phyloP scores from a whole-genome alignment of 2,329 filamentous ascomycete genomes.

The Macroventuria anomochaeta region DNA sequence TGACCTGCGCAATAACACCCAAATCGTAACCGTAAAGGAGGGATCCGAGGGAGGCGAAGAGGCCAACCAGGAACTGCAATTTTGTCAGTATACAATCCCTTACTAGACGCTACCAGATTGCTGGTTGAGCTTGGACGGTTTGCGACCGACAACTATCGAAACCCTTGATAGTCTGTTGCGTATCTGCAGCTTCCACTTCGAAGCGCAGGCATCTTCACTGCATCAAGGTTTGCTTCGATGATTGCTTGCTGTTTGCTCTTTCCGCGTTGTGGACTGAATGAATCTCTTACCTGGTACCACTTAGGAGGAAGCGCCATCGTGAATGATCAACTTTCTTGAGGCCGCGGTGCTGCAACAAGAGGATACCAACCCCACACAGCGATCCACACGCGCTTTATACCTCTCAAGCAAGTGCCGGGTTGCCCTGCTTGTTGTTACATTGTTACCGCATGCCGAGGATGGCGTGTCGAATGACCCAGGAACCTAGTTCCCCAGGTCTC shows the following conservation, averaged over 20 bases:
- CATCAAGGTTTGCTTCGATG: background rate
- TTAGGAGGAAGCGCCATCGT: conserved; percentile 63
- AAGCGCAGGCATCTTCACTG: background rate
- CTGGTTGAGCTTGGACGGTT: background rate
- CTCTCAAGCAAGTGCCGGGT: conserved; percentile 4
- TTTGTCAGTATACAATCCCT: conserved; percentile 11
- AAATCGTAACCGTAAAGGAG: conserved; percentile 66
- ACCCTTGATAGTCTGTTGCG: background rate
- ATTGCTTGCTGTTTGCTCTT: background rate
- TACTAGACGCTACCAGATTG: background rate
- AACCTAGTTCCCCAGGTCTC: conserved; percentile 21
- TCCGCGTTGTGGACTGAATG: background rate
- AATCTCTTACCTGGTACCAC: conserved; percentile 59
- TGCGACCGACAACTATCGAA: background rate
- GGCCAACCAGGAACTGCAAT: conserved; percentile 61
- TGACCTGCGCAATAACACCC: conserved; percentile 66
- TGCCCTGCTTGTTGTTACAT: conserved; percentile 7
- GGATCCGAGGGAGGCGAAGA: conserved; percentile 66
- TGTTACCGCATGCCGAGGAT: conserved; percentile 1
- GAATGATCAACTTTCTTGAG: conserved; percentile 16
- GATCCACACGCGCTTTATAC: conserved; percentile 16
- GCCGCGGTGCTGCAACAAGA: conserved; percentile 16
- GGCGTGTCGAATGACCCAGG: conserved; percentile 13
- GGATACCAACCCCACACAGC: conserved; percentile 14
- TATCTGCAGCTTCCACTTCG: background rate